A percentile compares a stretch with the other conserved stretches of the same genome.
phyloP scores from a whole-genome alignment of 768 basidiomycete species.

The Pholiota microspora region DNA sequence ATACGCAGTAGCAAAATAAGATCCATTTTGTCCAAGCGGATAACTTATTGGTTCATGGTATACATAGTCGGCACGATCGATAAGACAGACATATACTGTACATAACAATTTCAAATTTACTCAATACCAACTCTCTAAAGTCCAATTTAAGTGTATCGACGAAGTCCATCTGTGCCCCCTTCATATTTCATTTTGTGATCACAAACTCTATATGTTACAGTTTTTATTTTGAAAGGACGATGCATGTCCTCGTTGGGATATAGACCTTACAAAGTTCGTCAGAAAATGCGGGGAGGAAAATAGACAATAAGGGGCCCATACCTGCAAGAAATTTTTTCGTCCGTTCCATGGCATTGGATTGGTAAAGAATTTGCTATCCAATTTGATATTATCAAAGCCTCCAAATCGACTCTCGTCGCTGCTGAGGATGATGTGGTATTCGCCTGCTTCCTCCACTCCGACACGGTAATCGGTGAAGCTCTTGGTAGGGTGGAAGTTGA shows the following conservation, averaged over 20 bases:
- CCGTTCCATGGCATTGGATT: conserved; percentile 89
- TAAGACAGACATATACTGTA: not conserved
- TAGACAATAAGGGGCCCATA: conserved; percentile 27
- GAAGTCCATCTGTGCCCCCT: not conserved
- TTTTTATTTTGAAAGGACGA: conserved; percentile 55
- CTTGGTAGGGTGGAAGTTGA: conserved; percentile 93
- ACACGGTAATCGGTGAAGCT: conserved; percentile 95
- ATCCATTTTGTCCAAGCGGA: too few species aligned
- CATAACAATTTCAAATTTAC: not conserved
- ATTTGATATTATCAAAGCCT: conserved; percentile 79
- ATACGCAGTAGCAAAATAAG: too few species aligned
- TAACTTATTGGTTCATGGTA: not conserved
- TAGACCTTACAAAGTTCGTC: conserved; percentile 50
- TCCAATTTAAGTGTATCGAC: not conserved
- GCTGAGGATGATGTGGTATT: conserved; percentile 77
- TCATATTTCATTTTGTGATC: too few species aligned
- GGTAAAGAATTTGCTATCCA: conserved; percentile 69
- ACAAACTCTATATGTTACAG: too few species aligned
- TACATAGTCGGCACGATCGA: not conserved
- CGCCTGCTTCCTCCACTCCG: conserved; percentile 81
- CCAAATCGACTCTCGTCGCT: conserved; percentile 89
- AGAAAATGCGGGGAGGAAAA: not conserved
- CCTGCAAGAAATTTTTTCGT: conserved; percentile 89
- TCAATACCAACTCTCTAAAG: too few species aligned
- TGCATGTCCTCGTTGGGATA: conserved; percentile 62